These are phyloP conservation scores for Rosa persica DNA, from an alignment of 306 rosid species.

Conservation along the genomic window DNA sequence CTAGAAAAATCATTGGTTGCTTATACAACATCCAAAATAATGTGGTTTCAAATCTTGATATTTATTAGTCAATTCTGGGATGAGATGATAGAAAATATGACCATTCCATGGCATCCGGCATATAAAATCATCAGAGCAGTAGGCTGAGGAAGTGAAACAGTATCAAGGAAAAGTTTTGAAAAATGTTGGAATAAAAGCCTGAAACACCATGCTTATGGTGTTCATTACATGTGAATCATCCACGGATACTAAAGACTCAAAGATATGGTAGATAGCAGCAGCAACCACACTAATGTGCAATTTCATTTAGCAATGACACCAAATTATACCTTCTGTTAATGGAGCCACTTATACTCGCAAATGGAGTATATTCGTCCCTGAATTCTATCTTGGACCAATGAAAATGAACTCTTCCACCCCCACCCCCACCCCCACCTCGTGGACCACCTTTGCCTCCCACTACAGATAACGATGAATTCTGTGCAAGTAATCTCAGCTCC, in stretches of 20 bases:
- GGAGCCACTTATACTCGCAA: constrained; percentile 79
- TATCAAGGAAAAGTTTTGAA: neutral
- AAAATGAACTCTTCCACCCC: constrained; percentile 98
- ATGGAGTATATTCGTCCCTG: constrained; percentile 78
- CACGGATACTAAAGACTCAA: neutral
- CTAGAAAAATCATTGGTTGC: neutral
- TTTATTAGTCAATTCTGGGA: neutral
- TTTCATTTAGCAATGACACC: constrained; percentile 1
- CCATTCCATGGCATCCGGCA: neutral
- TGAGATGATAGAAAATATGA: neutral
- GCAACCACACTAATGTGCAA: constrained; percentile 1
- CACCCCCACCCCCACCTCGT: constrained; percentile 96
- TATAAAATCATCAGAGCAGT: neutral
- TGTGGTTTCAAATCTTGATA: neutral
- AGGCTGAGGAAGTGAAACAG: neutral
- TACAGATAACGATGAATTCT: constrained; percentile 72
- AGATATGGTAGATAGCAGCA: neutral
- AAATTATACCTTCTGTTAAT: constrained; percentile 64
- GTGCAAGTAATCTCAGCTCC: constrained; percentile 62
- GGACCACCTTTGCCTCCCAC: constrained; percentile 89
- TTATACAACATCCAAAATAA: neutral
- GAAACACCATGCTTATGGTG: neutral
- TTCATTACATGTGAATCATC: neutral
- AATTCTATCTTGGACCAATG: constrained; percentile 86
- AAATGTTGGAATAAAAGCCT: neutral